Conservation (phyloP, 768 basidiomycete species). For the Mycena capillaripes region DNA sequence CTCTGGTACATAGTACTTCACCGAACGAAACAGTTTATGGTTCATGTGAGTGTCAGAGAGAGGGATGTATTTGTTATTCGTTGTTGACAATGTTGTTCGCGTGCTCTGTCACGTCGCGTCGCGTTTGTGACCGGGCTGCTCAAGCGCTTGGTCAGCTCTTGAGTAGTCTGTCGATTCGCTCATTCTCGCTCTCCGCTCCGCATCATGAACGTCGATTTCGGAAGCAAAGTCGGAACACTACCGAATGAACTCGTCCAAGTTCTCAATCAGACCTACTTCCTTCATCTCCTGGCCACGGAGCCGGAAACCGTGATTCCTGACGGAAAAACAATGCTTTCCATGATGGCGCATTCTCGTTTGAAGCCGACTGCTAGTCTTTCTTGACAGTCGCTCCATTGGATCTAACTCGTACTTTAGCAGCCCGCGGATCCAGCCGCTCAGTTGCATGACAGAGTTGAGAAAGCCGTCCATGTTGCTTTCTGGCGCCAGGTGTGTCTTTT, state of each 20-base stretch:
- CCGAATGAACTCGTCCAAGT: conserved; percentile 69
- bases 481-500: conserved; percentile 75
- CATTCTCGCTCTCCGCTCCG: background rate
- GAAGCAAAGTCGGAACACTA: conserved; percentile 44
- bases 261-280: conserved; percentile 73
- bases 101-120: no score
- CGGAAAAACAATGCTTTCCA: conserved; percentile 79
- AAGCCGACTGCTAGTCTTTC: conserved; percentile 13
- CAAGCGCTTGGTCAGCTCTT: no score
- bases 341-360: conserved; percentile 58
- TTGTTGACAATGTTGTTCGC: no score
- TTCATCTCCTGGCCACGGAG: conserved; percentile 77
- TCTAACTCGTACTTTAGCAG: background rate
- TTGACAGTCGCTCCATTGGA: background rate
- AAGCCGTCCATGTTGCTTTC: conserved; percentile 75
- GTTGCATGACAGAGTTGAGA: conserved; percentile 59
- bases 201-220: conserved; percentile 1
- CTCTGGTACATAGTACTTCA: conserved; percentile 55
- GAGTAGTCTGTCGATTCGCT: no score
- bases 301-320: conserved; percentile 73
- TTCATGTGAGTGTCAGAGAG: background rate
- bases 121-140: no score
- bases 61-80: no score
- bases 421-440: conserved; percentile 17
- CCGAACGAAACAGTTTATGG: conserved; percentile 11